Evolutionary conservation across 768 basidiomycete genomes (phyloP).

Genomic region (Asterophora parasitica): DNA sequence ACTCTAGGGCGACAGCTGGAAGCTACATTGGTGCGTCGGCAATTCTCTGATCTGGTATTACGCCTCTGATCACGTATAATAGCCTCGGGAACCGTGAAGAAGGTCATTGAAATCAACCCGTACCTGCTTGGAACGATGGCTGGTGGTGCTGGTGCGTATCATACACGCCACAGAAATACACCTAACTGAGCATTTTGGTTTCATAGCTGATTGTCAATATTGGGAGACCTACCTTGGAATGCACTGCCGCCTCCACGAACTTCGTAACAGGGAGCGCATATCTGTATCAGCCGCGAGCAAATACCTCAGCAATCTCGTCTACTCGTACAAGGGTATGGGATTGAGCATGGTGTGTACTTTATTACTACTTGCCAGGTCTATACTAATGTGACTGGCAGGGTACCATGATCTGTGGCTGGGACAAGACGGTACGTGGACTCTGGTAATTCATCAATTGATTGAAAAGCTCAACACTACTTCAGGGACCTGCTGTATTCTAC

Average conservation of each 20-base stretch:
- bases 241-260: conserved; percentile 94
- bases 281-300: conserved; percentile 99
- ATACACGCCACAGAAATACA: conserved; percentile 1
- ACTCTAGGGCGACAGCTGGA: conserved; percentile 95
- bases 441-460: neutral
- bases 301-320: conserved; percentile 94
- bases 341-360: conserved; percentile 82
- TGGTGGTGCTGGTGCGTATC: conserved; percentile 83
- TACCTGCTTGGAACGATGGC: conserved; percentile 99
- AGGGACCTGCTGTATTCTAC: conserved; percentile 94
- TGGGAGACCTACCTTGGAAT: conserved; percentile 99
- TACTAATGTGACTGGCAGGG: conserved; percentile 47
- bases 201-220: conserved; percentile 86
- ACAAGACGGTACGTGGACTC: conserved; percentile 74
- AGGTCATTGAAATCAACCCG: conserved; percentile 99
- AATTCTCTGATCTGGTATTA: too few relatives aligned
- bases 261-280: conserved; percentile 94
- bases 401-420: conserved; percentile 99
- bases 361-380: neutral
- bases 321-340: conserved; percentile 98
- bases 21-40: conserved; percentile 81
- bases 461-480: conserved; percentile 8
- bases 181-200: neutral
- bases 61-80: conserved; percentile 8
- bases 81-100: conserved; percentile 98